Conservation (phyloP, 1,139 yeast genomes). For the Yueomyces sp. region DNA sequence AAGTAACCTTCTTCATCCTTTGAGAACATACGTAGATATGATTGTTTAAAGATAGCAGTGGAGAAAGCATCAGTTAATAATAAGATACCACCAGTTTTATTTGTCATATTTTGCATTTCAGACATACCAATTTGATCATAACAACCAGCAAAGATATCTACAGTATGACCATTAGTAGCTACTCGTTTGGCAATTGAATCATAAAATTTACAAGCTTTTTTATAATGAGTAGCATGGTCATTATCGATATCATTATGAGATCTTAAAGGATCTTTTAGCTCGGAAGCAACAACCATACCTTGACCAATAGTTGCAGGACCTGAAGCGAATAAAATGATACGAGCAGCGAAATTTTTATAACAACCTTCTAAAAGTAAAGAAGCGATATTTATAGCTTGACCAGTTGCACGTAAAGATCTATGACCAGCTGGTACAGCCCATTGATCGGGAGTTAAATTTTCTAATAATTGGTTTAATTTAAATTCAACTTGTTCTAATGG, state of each 20-base stretch:
- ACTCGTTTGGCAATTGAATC: slow-evolving; percentile 66
- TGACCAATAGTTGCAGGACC: slow-evolving; percentile 96
- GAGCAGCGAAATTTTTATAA: slow-evolving; percentile 83
- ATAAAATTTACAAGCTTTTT: slow-evolving; percentile 80
- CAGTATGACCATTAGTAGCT: slow-evolving; percentile 68
- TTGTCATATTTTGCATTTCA: slow-evolving; percentile 86
- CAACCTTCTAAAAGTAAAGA: slow-evolving; percentile 70
- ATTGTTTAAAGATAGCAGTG: slow-evolving; percentile 90
- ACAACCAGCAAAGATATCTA: slow-evolving; percentile 94
- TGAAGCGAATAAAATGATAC: slow-evolving; percentile 81
- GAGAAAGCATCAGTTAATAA: slow-evolving; percentile 91
- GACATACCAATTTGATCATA: slow-evolving; percentile 96
- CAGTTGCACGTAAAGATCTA: slow-evolving; percentile 87
- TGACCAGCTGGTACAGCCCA: slow-evolving; percentile 87
- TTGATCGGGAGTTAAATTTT: slow-evolving; percentile 70
- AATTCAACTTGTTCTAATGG: slow-evolving; percentile 83
- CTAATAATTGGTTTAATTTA: slow-evolving; percentile 71
- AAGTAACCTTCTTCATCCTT: slow-evolving; percentile 79
- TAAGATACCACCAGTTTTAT: slow-evolving; percentile 87
- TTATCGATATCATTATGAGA: slow-evolving; percentile 92
- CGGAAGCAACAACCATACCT: slow-evolving; percentile 85
- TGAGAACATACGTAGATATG: slow-evolving; percentile 77
- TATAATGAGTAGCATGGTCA: slow-evolving; percentile 83
- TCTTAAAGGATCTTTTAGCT: slow-evolving; percentile 89
- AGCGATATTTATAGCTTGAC: slow-evolving; percentile 84